A percentile compares a stretch with the other conserved stretches of the same genome.
Evolutionary conservation across 139 green algal species (phyloP).

Genomic region (Zygnema cylindricum): DNA sequence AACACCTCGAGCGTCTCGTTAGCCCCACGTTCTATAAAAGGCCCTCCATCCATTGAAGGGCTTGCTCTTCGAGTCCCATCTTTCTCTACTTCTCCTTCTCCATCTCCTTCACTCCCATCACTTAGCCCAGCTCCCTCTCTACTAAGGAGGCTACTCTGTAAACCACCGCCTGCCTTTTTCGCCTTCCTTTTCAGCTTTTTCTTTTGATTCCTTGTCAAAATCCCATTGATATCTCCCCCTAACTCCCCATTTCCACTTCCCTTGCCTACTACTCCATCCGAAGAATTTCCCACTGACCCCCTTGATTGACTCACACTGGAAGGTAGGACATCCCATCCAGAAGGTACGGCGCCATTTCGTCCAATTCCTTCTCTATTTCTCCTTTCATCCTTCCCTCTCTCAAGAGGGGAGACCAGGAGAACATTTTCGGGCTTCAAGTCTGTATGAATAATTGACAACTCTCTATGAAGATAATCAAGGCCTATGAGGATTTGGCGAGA

Average conservation of each 20-base stretch:
- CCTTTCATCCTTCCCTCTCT: not conserved
- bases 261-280: conserved; percentile 16
- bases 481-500: conserved; percentile 77
- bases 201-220: conserved; percentile 52
- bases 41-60: too few species aligned
- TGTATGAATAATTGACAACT: conserved; percentile 89
- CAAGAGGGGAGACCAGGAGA: conserved; percentile 69
- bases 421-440: conserved; percentile 99
- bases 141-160: not conserved
- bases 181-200: conserved; percentile 48
- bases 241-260: conserved; percentile 25
- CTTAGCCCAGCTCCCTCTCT: not conserved
- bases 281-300: not conserved
- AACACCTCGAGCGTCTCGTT: too few species aligned
- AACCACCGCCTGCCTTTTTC: conserved; percentile 29
- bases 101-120: conserved; percentile 21
- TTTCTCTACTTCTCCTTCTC: not conserved
- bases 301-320: not conserved
- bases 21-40: too few species aligned
- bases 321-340: conserved; percentile 21
- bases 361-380: not conserved
- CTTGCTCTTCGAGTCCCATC: too few species aligned
- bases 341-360: not conserved
- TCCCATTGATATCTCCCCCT: not conserved
- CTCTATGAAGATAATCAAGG: conserved; percentile 92